These are phyloP conservation scores for Paracorniculantispora psalliotae DNA, from an alignment of 2,329 filamentous ascomycete genomes.

Conservation along the genomic window DNA sequence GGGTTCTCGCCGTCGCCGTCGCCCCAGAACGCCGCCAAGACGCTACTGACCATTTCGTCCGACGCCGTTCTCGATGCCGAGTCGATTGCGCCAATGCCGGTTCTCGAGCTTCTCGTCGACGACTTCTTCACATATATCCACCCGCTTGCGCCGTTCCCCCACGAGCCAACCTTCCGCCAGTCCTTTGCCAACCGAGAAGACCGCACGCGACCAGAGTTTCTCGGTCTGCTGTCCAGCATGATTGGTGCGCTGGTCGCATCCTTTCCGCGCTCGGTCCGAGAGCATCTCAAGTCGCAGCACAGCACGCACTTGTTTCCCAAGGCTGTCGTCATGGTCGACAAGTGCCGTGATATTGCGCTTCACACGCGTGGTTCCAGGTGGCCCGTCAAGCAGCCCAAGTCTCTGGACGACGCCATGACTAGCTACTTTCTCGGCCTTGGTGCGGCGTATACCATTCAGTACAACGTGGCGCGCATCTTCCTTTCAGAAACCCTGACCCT, in stretches of 20 bases:
- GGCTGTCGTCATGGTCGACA: slow-evolving; percentile 63
- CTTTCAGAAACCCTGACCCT: slow-evolving; percentile 68
- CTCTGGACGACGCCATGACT: slow-evolving; percentile 56
- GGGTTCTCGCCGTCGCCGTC: slow-evolving; percentile 31
- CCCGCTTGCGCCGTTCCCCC: slow-evolving; percentile 70
- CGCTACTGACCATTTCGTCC: slow-evolving; percentile 41
- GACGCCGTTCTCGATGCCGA: slow-evolving; percentile 54
- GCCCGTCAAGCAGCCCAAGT: slow-evolving; percentile 42
- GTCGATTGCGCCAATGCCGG: slow-evolving; percentile 63
- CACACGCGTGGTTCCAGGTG: slow-evolving; percentile 58
- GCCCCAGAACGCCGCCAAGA: slow-evolving; percentile 44
- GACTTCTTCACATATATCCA: slow-evolving; percentile 83
- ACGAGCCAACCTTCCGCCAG: slow-evolving; percentile 70
- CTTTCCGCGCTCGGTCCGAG: slow-evolving; percentile 65
- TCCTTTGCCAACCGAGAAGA: slow-evolving; percentile 65
- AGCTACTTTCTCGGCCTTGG: slow-evolving; percentile 71
- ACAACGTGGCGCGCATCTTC: slow-evolving; percentile 63
- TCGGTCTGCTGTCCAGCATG: slow-evolving; percentile 71
- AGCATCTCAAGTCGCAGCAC: slow-evolving; percentile 62
- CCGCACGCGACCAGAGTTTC: slow-evolving; percentile 59
- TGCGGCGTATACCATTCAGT: slow-evolving; percentile 63
- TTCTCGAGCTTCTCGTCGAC: slow-evolving; percentile 65
- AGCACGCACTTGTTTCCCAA: slow-evolving; percentile 62
- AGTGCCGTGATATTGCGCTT: slow-evolving; percentile 65
- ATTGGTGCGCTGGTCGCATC: slow-evolving; percentile 68